These are phyloP conservation scores for Colletotrichum orchidophilum DNA, from an alignment of 2,329 filamentous ascomycete species.

Conservation along the genomic window DNA sequence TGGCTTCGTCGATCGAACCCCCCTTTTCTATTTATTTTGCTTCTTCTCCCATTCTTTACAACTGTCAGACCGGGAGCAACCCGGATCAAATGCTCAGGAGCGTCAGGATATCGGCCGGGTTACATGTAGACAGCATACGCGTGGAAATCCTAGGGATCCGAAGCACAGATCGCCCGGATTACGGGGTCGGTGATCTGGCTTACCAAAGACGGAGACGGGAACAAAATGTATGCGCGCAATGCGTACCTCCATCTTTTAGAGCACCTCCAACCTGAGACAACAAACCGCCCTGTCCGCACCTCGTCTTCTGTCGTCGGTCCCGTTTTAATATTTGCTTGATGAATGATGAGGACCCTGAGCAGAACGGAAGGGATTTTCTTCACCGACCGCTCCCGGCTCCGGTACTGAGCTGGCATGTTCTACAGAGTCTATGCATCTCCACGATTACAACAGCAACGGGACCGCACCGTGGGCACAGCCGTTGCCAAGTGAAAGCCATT, in stretches of 20 bases:
- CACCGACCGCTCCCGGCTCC: neutral
- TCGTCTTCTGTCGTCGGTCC: neutral
- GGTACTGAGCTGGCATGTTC: neutral
- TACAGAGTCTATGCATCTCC: neutral
- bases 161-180: neutral
- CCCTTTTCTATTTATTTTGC: neutral
- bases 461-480: neutral
- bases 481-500: constrained; percentile 25
- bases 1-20: neutral
- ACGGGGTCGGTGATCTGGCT: neutral
- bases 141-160: constrained; percentile 1
- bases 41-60: neutral
- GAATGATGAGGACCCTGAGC: neutral
- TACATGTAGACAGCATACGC: neutral
- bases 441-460: neutral
- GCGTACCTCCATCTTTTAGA: constrained; percentile 13
- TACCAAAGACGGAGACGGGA: neutral
- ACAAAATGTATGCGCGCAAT: neutral
- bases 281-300: neutral
- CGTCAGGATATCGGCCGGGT: neutral
- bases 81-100: constrained; percentile 15
- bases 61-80: constrained; percentile 11
- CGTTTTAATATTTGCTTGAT: neutral
- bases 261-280: constrained; percentile 23
- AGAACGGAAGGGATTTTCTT: constrained; percentile 10